phyloP scores from a whole-genome alignment of 2,329 filamentous ascomycete genomes.

The Thelonectria blattea region DNA sequence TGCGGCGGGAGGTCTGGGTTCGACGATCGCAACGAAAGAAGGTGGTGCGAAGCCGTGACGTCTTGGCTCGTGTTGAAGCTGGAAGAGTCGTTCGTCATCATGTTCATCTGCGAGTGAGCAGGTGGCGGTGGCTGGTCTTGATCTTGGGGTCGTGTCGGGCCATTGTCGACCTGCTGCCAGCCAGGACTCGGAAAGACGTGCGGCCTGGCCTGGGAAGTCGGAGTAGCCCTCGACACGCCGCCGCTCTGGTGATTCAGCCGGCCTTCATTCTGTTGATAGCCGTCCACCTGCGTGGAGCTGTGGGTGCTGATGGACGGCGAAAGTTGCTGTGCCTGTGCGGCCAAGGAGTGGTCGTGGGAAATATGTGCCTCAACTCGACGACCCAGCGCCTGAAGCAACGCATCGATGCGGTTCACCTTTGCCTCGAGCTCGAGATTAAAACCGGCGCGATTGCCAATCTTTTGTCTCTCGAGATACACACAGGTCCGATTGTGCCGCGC shows the following conservation, averaged over 20 bases:
- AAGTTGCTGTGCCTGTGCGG: slow-evolving; percentile 15
- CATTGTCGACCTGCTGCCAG: slow-evolving; percentile 37
- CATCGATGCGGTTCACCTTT: slow-evolving; percentile 61
- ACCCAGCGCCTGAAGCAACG: slow-evolving; percentile 49
- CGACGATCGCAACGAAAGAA: slow-evolving; percentile 43
- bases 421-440: slow-evolving; percentile 66
- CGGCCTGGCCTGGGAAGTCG: slow-evolving; percentile 43
- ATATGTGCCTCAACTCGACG: slow-evolving; percentile 52
- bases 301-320: slow-evolving; percentile 47
- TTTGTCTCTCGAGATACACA: slow-evolving; percentile 74
- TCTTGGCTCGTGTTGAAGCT: background rate
- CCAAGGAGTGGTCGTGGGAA: slow-evolving; percentile 40
- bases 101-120: slow-evolving; percentile 7
- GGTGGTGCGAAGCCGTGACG: slow-evolving; percentile 24
- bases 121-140: slow-evolving; percentile 10
- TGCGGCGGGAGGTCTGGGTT: slow-evolving; percentile 62
- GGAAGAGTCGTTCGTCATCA: slow-evolving; percentile 7
- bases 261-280: slow-evolving; percentile 29
- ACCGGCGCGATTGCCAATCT: slow-evolving; percentile 68
- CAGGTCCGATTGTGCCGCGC: slow-evolving; percentile 69
- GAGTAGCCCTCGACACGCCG: slow-evolving; percentile 25
- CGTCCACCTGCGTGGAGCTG: slow-evolving; percentile 41
- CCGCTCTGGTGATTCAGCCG: slow-evolving; percentile 30
- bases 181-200: slow-evolving; percentile 48
- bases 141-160: slow-evolving; percentile 36